Evolutionary conservation across 2,329 filamentous ascomycete species (phyloP).

Genomic region (Fusarium coffeatum): DNA sequence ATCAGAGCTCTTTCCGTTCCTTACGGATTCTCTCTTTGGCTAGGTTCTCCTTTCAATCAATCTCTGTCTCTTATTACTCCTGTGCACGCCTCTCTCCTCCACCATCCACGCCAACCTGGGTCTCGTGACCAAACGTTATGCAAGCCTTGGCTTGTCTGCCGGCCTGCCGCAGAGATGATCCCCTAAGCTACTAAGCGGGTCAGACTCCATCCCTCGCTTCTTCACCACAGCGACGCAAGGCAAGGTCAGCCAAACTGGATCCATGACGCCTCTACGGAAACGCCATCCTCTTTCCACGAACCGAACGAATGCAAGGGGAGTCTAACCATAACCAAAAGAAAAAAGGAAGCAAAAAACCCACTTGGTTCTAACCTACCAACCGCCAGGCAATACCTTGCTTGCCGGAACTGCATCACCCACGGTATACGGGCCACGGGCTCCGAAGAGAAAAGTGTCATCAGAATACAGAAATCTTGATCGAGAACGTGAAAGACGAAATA

Average conservation of each 20-base stretch:
- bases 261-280: constrained; percentile 37
- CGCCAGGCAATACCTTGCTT: constrained; percentile 22
- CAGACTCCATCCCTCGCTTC: constrained; percentile 38
- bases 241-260: constrained; percentile 22
- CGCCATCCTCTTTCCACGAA: constrained; percentile 19
- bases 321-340: constrained; percentile 6
- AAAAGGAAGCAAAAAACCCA: constrained; percentile 18
- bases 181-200: constrained; percentile 23
- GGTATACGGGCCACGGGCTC: background rate
- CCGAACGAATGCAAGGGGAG: constrained; percentile 16
- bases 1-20: background rate
- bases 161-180: constrained; percentile 15
- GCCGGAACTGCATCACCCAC: constrained; percentile 32
- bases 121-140: constrained; percentile 30
- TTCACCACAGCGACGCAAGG: constrained; percentile 43
- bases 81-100: constrained; percentile 22
- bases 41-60: constrained; percentile 5
- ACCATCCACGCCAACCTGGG: constrained; percentile 16
- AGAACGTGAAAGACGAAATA: background rate
- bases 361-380: constrained; percentile 21
- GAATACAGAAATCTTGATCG: background rate
- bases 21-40: background rate
- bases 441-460: background rate
- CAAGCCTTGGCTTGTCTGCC: constrained; percentile 22
- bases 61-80: constrained; percentile 3